These are phyloP conservation scores for Hyaloscypha hepaticicola DNA, from an alignment of 495 filamentous ascomycete species.

Conservation along the genomic window DNA sequence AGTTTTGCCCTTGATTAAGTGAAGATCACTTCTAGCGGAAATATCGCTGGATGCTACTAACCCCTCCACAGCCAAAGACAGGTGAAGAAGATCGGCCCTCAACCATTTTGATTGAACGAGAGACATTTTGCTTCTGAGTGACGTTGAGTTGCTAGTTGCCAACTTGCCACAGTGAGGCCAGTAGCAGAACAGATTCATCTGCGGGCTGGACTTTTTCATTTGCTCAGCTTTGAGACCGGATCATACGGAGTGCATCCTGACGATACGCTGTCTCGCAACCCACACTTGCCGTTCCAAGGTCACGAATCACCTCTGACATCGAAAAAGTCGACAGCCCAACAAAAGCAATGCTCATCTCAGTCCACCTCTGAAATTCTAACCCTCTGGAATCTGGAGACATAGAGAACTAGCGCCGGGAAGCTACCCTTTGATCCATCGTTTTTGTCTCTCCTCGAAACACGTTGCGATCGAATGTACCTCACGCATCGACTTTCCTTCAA, in stretches of 20 bases:
- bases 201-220: background rate
- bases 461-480: background rate
- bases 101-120: background rate
- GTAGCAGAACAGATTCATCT: background rate
- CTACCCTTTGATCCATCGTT: background rate
- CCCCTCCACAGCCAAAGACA: too few relatives aligned
- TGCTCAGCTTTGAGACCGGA: background rate
- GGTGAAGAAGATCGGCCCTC: background rate
- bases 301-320: background rate
- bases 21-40: too few relatives aligned
- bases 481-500: conserved; percentile 4
- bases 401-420: background rate
- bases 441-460: conserved; percentile 9
- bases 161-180: too few relatives aligned
- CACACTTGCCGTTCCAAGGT: background rate
- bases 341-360: background rate
- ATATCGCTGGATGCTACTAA: too few relatives aligned
- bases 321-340: background rate
- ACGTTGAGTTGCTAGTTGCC: too few relatives aligned
- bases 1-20: too few relatives aligned
- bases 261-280: background rate
- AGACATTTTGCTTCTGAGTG: background rate
- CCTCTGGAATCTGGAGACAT: background rate
- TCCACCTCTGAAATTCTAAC: background rate
- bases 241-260: background rate